Evolutionary conservation across 805 yeast species (phyloP), one percentile per base, ranked within the genome.

Genomic region (Lipomyces yamadae): DNA sequence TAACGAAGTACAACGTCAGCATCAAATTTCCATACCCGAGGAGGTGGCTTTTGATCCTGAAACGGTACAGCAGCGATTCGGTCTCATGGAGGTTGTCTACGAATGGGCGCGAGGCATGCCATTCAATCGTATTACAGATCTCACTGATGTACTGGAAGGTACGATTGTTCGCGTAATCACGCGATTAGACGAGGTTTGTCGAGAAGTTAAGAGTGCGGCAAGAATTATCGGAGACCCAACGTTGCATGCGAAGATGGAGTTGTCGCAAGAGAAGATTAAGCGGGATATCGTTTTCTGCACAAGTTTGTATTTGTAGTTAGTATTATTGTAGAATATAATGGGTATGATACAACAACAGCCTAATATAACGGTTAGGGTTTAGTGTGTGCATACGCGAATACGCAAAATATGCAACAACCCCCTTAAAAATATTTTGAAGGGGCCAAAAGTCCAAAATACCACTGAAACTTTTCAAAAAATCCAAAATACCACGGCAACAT

Each of bases 271-370:
- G 76, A 86, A 87, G 77, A 95, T 95, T 76, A 94, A 94, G 79
- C 86, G 99, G 74, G 99, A 95, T 77, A 95, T 95, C 72, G 98
- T 95, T 0, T 95, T 95, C 79, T 95, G 98, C 76, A 98, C 98
- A 3, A 90, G 97, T 65, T 84, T 95, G 67, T 95, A 95, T 76
- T 80, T 94, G 71, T 93, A 82, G 70, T 30, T 24, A 29, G 13
- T 18, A 4, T 24, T 24, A 24, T 24, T 24, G 24, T 24, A 24
- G 24, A n/a, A n/a, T n/a, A n/a, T n/a, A n/a, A n/a, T n/a, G n/a
- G 24, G 24, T 24, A 24, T 24, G 24, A 24, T 24, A 24, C 24
- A 24, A 24, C 24, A 24, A n/a, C n/a, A 24, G 24, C 24, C 1
- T 24, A 24, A 24, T 24, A 24, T 24, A 24, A 24, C 24, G 24